Evolutionary conservation across 2,329 filamentous ascomycete genomes (phyloP).

Genomic region (Torrubiella hemipterigena): DNA sequence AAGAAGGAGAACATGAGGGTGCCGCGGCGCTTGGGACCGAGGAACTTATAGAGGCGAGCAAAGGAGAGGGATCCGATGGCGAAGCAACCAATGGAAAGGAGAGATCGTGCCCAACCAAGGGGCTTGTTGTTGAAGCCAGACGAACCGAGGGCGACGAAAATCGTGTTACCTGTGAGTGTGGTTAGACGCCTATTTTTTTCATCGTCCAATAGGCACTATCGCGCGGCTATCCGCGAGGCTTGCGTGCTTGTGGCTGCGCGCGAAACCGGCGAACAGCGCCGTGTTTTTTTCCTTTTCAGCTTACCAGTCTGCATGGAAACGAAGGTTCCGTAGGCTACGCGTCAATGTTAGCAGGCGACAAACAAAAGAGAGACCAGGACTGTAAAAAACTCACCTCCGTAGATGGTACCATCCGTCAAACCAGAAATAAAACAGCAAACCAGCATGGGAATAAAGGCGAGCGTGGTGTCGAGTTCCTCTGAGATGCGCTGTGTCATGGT

Average conservation of each 20-base stretch:
- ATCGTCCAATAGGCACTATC: too few relatives aligned
- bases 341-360: too few relatives aligned
- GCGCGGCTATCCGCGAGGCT: too few relatives aligned
- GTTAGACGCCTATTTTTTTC: too few relatives aligned
- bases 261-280: neutral
- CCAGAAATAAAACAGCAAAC: slow-evolving; percentile 25
- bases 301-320: slow-evolving; percentile 27
- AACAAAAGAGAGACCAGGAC: too few relatives aligned
- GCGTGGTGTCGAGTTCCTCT: slow-evolving; percentile 9
- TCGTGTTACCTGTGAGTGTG: slow-evolving; percentile 43
- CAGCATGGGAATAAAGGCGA: slow-evolving; percentile 24
- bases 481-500: too few relatives aligned
- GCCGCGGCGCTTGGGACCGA: slow-evolving; percentile 22
- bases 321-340: slow-evolving; percentile 20
- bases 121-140: slow-evolving; percentile 35
- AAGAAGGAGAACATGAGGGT: slow-evolving; percentile 37
- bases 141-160: slow-evolving; percentile 49
- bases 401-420: slow-evolving; percentile 26
- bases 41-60: slow-evolving; percentile 15
- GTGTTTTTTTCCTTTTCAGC: neutral
- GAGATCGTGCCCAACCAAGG: slow-evolving; percentile 34
- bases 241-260: too few relatives aligned
- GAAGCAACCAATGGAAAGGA: slow-evolving; percentile 41
- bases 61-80: slow-evolving; percentile 39
- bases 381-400: slow-evolving; percentile 18